These are phyloP conservation scores for Cutaneotrichosporon daszewskae DNA, from an alignment of 1,284 basidiomycete genomes.

Conservation along the genomic window DNA sequence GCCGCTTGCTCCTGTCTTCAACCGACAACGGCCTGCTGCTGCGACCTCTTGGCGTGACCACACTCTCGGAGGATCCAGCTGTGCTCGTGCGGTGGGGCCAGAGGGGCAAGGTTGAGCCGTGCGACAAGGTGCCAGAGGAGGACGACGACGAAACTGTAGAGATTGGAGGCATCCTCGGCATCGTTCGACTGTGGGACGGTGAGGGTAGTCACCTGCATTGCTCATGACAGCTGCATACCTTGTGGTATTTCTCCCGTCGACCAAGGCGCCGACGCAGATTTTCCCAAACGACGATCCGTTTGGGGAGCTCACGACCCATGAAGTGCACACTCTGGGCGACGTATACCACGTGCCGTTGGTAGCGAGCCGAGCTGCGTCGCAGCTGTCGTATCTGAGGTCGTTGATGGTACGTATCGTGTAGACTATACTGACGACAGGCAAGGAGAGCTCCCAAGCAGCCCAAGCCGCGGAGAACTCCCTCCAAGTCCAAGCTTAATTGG, in stretches of 20 bases:
- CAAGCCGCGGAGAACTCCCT: constrained; percentile 3
- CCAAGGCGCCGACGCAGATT: constrained; percentile 20
- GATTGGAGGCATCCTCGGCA: constrained; percentile 43
- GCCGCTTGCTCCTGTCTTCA: constrained; percentile 22
- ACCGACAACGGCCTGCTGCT: constrained; percentile 31
- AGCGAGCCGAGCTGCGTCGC: constrained; percentile 20
- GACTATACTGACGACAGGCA: constrained; percentile 9
- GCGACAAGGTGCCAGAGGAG: constrained; percentile 7
- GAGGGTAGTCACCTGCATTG: constrained; percentile 8
- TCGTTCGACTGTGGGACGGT: constrained; percentile 46
- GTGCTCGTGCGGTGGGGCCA: constrained; percentile 39
- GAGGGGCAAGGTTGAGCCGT: constrained; percentile 31
- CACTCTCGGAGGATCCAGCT: constrained; percentile 2
- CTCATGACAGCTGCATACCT: constrained; percentile 41
- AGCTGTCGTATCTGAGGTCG: constrained; percentile 17
- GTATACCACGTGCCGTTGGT: constrained; percentile 38
- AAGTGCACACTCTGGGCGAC: constrained; percentile 30
- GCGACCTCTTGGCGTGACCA: constrained; percentile 12
- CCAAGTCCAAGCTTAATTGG: constrained; percentile 15
- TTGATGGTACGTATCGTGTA: constrained; percentile 16
- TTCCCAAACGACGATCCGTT: constrained; percentile 25
- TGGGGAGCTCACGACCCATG: constrained; percentile 18
- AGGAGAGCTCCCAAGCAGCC: constrained; percentile 18
- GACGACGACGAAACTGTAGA: constrained; percentile 22
- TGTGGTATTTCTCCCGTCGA: constrained; percentile 38